A percentile compares a stretch with the other conserved stretches of the same genome.
These are phyloP conservation scores for Leishmania turanica DNA, from an alignment of 208 protist species.

Conservation along the genomic window DNA sequence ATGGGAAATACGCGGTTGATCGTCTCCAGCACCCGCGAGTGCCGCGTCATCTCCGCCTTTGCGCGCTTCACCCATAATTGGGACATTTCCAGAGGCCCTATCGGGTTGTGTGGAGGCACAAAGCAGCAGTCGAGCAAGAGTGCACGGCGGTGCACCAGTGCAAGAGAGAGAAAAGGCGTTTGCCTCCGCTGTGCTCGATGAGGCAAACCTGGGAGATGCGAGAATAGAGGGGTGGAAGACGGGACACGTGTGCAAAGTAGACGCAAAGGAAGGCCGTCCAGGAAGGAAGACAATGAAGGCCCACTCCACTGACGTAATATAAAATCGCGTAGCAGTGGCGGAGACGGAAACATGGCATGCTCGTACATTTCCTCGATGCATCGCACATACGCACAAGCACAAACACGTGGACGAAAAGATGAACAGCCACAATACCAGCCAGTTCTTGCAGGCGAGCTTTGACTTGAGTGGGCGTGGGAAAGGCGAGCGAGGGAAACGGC, in stretches of 20 bases:
- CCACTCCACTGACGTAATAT: not conserved
- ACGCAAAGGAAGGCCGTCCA: not conserved
- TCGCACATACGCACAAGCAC: not conserved
- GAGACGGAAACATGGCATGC: not conserved
- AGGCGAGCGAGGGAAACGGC: not conserved
- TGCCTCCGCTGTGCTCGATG: not conserved
- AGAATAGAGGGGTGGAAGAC: not conserved
- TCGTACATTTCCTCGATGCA: not conserved
- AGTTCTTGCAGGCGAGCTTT: not conserved
- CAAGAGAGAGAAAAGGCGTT: not conserved
- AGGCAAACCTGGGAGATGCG: not conserved
- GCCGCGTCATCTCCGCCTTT: constrained; percentile 83
- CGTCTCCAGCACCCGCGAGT: constrained; percentile 80
- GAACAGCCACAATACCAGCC: not conserved
- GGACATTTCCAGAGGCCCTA: constrained; percentile 50
- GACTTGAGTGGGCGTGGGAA: not conserved
- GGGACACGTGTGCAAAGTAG: not conserved
- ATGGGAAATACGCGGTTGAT: constrained; percentile 86
- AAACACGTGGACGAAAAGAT: not conserved
- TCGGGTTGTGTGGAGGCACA: not conserved
- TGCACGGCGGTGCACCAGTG: not conserved
- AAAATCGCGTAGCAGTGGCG: not conserved
- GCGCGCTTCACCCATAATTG: constrained; percentile 90
- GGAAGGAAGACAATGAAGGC: not conserved
- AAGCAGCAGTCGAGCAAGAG: not conserved